phyloP scores from a whole-genome alignment of 2,329 filamentous ascomycete genomes.

The Beauveria varroae region DNA sequence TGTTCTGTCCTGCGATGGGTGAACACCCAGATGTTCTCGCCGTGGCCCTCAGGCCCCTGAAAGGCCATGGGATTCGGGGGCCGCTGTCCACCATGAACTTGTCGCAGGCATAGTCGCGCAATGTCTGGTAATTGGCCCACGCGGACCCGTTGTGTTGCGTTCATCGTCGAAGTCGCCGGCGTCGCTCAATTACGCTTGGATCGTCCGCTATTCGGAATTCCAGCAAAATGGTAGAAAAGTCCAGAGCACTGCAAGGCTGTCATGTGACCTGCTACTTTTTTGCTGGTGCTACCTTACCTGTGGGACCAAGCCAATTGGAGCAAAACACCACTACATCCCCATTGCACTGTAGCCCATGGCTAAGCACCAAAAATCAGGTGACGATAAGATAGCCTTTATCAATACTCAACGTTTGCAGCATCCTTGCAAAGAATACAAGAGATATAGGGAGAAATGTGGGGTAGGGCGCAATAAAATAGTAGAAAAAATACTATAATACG shows the following conservation, averaged over 20 bases:
- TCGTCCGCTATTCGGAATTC: not conserved
- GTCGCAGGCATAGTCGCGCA: constrained; percentile 7
- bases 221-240: constrained; percentile 4
- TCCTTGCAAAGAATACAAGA: too few species aligned
- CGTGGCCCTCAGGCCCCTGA: constrained; percentile 33
- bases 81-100: constrained; percentile 3
- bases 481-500: too few species aligned
- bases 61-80: constrained; percentile 16
- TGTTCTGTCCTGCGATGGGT: constrained; percentile 42
- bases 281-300: not conserved
- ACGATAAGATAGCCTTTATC: not conserved
- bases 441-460: too few species aligned
- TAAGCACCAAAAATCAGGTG: constrained; percentile 1
- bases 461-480: too few species aligned
- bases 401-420: not conserved
- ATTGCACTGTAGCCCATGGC: not conserved
- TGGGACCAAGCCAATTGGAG: not conserved
- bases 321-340: too few species aligned
- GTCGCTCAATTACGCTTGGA: not conserved
- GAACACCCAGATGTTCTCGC: constrained; percentile 52
- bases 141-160: constrained; percentile 10
- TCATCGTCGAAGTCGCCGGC: constrained; percentile 7
- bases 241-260: not conserved
- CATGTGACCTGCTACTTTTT: constrained; percentile 3
- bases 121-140: constrained; percentile 10